Conservation (phyloP, 306 rosid species). For the Hippophae gyantsensis region DNA sequence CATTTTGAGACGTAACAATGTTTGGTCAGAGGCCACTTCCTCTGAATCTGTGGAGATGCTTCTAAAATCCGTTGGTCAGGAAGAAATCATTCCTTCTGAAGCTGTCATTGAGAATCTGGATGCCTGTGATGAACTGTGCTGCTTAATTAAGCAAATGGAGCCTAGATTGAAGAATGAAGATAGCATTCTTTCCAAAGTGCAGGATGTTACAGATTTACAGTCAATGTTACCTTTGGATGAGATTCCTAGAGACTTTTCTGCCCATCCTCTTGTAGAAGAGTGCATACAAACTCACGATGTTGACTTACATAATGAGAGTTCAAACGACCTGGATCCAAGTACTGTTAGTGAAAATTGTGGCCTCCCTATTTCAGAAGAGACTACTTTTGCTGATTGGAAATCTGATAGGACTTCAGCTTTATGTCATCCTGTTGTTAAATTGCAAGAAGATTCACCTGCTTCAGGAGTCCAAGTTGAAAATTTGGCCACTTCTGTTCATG, state of each 20-base stretch:
- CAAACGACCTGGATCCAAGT: conserved; percentile 24
- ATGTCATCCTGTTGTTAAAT: conserved; percentile 24
- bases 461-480: conserved; percentile 22
- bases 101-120: conserved; percentile 47
- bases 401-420: conserved; percentile 21
- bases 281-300: conserved; percentile 33
- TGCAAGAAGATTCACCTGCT: conserved; percentile 29
- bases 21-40: conserved; percentile 99
- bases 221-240: conserved; percentile 25
- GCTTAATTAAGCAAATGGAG: conserved; percentile 78
- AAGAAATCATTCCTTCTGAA: conserved; percentile 56
- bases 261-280: conserved; percentile 28
- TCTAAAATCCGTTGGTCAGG: conserved; percentile 96
- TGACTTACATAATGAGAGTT: conserved; percentile 34
- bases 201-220: conserved; percentile 32
- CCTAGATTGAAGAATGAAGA: conserved; percentile 36
- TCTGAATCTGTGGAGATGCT: conserved; percentile 98
- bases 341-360: conserved; percentile 26
- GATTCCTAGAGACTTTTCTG: conserved; percentile 31
- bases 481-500: conserved; percentile 23
- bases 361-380: conserved; percentile 24
- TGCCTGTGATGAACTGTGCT: conserved; percentile 64
- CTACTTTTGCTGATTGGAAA: conserved; percentile 29
- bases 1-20: conserved; percentile 77
- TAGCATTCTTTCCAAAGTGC: conserved; percentile 26